Evolutionary conservation across 1,284 basidiomycete species (phyloP).

Genomic region (Albatrellus sp.): DNA sequence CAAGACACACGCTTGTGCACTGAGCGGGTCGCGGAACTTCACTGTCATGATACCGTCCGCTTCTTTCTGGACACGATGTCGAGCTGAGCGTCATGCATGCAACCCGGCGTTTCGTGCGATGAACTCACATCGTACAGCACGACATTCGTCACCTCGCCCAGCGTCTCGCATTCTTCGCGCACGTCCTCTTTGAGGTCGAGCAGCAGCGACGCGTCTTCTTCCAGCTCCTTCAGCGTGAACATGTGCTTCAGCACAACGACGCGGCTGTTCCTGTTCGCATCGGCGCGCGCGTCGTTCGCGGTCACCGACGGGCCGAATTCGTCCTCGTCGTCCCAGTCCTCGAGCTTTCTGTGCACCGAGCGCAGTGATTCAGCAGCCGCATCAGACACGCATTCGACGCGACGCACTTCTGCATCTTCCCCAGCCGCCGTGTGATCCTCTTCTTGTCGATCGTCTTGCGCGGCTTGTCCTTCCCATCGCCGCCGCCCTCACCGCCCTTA

Average conservation of each 20-base stretch:
- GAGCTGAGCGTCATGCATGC: background rate
- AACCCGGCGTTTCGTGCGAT: background rate
- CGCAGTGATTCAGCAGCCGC: background rate
- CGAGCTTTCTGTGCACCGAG: constrained; percentile 46
- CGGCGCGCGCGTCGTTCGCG: constrained; percentile 33
- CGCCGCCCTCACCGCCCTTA: constrained; percentile 28
- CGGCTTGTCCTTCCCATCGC: constrained; percentile 26
- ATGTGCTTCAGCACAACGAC: constrained; percentile 92
- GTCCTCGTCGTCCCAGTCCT: constrained; percentile 81
- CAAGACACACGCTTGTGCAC: constrained; percentile 82
- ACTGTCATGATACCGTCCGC: constrained; percentile 92
- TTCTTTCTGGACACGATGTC: constrained; percentile 54
- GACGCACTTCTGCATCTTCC: constrained; percentile 80
- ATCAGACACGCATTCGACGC: background rate
- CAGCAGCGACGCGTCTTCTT: constrained; percentile 77
- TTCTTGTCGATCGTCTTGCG: constrained; percentile 72
- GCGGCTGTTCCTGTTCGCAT: constrained; percentile 45
- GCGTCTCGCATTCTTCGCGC: constrained; percentile 79
- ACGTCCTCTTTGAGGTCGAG: constrained; percentile 96
- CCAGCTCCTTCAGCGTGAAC: constrained; percentile 84
- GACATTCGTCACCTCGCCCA: constrained; percentile 95
- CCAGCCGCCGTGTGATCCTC: constrained; percentile 67
- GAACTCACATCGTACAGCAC: constrained; percentile 85
- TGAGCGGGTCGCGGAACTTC: constrained; percentile 81
- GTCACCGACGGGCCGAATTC: constrained; percentile 63